A percentile compares a stretch with the other conserved stretches of the same genome.
Conservation (phyloP, 106 monocot genomes). For the Hemerocallis citrina region DNA sequence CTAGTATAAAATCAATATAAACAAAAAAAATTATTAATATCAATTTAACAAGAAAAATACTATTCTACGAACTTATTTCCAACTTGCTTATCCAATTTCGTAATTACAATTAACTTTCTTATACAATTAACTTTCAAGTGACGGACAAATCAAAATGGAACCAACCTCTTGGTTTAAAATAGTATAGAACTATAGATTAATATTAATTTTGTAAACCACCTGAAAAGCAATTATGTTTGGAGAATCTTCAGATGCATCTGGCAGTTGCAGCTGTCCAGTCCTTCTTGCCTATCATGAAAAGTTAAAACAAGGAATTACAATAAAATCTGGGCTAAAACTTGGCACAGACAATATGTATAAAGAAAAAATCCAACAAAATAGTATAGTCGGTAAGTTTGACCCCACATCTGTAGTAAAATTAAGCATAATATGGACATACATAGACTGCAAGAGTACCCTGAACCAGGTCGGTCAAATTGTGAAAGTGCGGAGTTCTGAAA, state of each 20-base stretch:
- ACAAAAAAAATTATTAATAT: too few relatives aligned
- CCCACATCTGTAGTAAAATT: neutral
- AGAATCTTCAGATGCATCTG: constrained; percentile 62
- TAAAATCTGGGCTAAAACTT: neutral
- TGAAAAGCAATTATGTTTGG: constrained; percentile 81
- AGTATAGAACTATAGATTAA: too few relatives aligned
- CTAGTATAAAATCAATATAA: too few relatives aligned
- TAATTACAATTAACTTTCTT: too few relatives aligned
- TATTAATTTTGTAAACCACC: constrained; percentile 46
- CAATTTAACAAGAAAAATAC: too few relatives aligned
- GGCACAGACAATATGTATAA: neutral
- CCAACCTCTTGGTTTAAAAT: too few relatives aligned
- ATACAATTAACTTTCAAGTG: too few relatives aligned
- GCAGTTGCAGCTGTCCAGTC: constrained; percentile 56
- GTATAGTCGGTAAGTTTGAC: too few relatives aligned
- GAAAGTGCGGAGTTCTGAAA: constrained; percentile 68
- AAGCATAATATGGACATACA: constrained; percentile 33
- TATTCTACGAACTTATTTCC: too few relatives aligned
- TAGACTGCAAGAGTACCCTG: constrained; percentile 58
- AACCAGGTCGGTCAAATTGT: constrained; percentile 85
- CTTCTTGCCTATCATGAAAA: constrained; percentile 49
- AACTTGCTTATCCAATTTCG: too few relatives aligned
- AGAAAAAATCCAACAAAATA: neutral
- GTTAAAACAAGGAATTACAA: constrained; percentile 1
- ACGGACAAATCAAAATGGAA: too few relatives aligned